Evolutionary conservation across 148 eudicot species (phyloP).

Genomic region (Rhododendron mucronatum): DNA sequence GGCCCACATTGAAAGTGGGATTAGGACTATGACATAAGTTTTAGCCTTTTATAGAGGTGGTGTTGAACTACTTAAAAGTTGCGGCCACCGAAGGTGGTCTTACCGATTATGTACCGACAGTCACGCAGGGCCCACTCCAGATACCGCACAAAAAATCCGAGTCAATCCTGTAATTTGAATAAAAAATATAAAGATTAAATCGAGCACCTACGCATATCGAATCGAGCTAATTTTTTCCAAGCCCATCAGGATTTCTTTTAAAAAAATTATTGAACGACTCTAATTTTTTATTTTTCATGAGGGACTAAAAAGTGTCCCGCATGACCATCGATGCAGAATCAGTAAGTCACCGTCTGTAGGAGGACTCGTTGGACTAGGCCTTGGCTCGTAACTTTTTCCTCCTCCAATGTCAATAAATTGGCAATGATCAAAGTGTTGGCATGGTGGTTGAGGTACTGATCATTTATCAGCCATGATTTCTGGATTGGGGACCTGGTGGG

Average conservation of each 20-base stretch:
- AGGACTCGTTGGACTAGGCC: not conserved
- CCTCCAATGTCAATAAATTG: not conserved
- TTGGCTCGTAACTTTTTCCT: not conserved
- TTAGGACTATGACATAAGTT: not conserved
- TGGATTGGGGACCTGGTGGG: not conserved
- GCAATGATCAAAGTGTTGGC: not conserved
- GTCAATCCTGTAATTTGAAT: too few relatives aligned
- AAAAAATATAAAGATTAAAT: too few relatives aligned
- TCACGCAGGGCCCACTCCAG: accelerated
- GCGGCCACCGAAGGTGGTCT: too few relatives aligned
- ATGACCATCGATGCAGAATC: too few relatives aligned
- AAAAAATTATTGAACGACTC: too few relatives aligned
- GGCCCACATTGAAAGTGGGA: not conserved
- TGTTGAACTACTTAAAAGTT: too few relatives aligned
- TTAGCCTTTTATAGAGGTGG: not conserved
- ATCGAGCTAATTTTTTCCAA: too few relatives aligned
- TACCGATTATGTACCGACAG: too few relatives aligned
- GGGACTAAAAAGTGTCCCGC: too few relatives aligned
- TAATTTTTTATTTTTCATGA: too few relatives aligned
- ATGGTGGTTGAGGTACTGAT: not conserved
- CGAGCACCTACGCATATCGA: too few relatives aligned
- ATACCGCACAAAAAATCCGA: accelerated
- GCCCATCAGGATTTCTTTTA: too few relatives aligned
- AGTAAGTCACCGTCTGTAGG: not conserved
- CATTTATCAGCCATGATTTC: not conserved